phyloP scores from a whole-genome alignment of 2,329 filamentous ascomycete genomes.

The Ascochyta pisi region DNA sequence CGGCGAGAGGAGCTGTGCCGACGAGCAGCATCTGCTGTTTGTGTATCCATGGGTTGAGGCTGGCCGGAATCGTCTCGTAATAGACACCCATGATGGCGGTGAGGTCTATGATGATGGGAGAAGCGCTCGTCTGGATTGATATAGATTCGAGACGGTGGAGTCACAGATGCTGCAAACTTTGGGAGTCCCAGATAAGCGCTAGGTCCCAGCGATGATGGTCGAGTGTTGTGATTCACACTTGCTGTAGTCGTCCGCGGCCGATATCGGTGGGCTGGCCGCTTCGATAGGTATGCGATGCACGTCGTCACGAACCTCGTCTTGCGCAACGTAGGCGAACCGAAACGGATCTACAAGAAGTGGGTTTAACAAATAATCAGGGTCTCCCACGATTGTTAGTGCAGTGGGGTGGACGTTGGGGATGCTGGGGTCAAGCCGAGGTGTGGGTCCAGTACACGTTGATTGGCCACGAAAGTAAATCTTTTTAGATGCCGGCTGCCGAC shows the following conservation, averaged over 20 bases:
- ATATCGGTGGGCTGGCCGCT: conserved; percentile 8
- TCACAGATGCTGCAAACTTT: not conserved
- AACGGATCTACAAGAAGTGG: no score
- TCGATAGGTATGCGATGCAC: not conserved
- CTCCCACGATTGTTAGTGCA: not conserved
- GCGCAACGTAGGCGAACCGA: not conserved
- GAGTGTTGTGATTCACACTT: conserved; percentile 14
- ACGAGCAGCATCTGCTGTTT: conserved; percentile 56
- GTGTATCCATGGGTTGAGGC: conserved; percentile 51
- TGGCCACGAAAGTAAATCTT: not conserved
- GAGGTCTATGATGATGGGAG: not conserved
- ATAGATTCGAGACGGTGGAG: not conserved
- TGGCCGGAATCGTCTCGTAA: conserved; percentile 52
- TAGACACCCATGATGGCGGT: conserved; percentile 50
- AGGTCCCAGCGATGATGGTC: conserved; percentile 5
- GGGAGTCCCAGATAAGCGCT: conserved; percentile 6
- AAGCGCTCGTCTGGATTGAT: not conserved
- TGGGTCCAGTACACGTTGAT: conserved; percentile 3
- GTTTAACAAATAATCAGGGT: no score
- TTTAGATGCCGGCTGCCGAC: no score
- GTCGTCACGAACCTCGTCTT: not conserved
- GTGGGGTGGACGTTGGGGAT: conserved; percentile 13
- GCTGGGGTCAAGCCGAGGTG: conserved; percentile 7
- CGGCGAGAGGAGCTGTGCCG: conserved; percentile 51
- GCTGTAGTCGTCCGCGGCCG: conserved; percentile 21